Base-by-base conservation (phyloP, 2,329 filamentous ascomycete genomes). In the Exophiala spinifera region DNA sequence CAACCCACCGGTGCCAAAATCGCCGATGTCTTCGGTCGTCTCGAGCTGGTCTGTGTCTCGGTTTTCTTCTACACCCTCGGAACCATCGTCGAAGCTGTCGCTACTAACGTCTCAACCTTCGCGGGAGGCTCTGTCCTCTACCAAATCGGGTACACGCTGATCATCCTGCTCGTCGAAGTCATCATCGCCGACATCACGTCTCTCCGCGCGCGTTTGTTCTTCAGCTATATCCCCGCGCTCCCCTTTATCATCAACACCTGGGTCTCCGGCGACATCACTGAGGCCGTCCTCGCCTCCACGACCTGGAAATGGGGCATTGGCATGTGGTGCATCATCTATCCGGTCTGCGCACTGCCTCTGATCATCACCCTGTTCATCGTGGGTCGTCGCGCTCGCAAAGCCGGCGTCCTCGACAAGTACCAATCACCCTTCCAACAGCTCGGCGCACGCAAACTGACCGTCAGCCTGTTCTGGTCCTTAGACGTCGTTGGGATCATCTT, bases 101-200 rank as follows among this genome's bases (percentile, higher is more conserved):
- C 80, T 0, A 70, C 65, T 40, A 72, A 74, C 46, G 71, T 85
- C 7, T 65, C 76, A 34, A 69, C 73, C 1, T 86, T 84, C 55
- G 74, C 76, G 15, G 81, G 76, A 3, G 84, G 83, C 21, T 79
- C 79, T 31, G 74, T 85, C 37, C 66, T 85, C 34, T 85, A 85
- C 66, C 82, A 78, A 73, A 73, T 86, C 37, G 84, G 84, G 46
- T 86, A 84, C 64, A 86, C 84, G 10, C 76, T 76, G 61, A 73
- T 85, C 21, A 73, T 84, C 15, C 70, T 87, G 11, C 73, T 87
- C 1, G 74, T 86, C 19, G 82, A 87, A 67, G 80, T 87, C 62
- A 77, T 87, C 55, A 73, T 87, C 43, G 83, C 77, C 42, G 84
- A 87, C 61, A 75, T 83, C 21, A 85, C 83, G 1, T 86, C 84